A percentile compares a stretch with the other conserved stretches of the same genome.
phyloP scores from a whole-genome alignment of 1,139 yeast species.

The Saccharomyces pastorianus region DNA sequence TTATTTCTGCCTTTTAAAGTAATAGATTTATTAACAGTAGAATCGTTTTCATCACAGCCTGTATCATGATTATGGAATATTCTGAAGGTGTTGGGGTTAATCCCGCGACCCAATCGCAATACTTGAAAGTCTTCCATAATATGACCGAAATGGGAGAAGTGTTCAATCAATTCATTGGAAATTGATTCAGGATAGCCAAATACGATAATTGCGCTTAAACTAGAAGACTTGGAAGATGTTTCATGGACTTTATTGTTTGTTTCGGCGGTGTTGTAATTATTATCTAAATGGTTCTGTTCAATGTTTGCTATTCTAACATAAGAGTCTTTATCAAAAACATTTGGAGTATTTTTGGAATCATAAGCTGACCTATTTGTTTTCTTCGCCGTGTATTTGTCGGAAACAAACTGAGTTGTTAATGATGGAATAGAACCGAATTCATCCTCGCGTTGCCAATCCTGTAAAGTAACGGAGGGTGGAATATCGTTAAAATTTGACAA shows the following conservation, averaged over 20 bases:
- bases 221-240: constrained; percentile 11
- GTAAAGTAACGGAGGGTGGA: constrained; percentile 57
- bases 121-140: constrained; percentile 68
- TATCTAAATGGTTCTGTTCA: constrained; percentile 13
- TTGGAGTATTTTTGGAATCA: constrained; percentile 8
- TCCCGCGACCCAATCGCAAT: constrained; percentile 13
- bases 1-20: neutral
- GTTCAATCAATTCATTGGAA: constrained; percentile 58
- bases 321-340: constrained; percentile 39
- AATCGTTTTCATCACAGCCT: constrained; percentile 7
- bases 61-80: constrained; percentile 3
- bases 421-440: constrained; percentile 26
- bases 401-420: constrained; percentile 6
- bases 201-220: constrained; percentile 65
- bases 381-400: neutral
- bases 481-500: constrained; percentile 8
- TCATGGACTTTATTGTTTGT: constrained; percentile 11
- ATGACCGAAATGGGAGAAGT: constrained; percentile 73
- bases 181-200: constrained; percentile 82
- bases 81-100: constrained; percentile 2
- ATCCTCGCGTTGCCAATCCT: constrained; percentile 39
- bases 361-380: neutral
- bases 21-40: constrained; percentile 10
- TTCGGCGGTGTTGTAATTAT: constrained; percentile 7
- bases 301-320: constrained; percentile 34